Percentiles rank a stretch among this genome's conserved stretches.
These are phyloP conservation scores for Sabuloglossum arenarium DNA, from an alignment of 495 filamentous ascomycete species.

Conservation along the genomic window DNA sequence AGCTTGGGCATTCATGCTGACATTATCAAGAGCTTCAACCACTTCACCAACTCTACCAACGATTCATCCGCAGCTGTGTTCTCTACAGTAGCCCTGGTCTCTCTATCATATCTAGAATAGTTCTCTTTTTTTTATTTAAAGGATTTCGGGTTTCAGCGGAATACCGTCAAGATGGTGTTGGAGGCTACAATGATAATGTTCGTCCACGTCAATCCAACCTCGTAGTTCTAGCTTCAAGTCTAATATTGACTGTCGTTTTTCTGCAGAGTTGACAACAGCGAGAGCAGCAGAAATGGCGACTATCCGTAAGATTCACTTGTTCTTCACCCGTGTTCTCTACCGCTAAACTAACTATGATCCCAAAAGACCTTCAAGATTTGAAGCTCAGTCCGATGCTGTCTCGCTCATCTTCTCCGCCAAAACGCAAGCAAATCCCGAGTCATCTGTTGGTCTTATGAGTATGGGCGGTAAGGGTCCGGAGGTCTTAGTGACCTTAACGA, in stretches of 20 bases:
- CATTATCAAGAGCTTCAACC: not conserved
- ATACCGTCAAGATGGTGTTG: conserved; percentile 37
- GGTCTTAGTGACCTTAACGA: conserved; percentile 85
- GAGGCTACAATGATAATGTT: conserved; percentile 62
- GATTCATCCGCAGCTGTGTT: not conserved
- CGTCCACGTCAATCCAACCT: conserved; percentile 11
- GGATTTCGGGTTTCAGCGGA: not conserved
- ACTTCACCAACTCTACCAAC: not conserved
- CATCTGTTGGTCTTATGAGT: conserved; percentile 91
- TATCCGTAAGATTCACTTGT: conserved; percentile 37
- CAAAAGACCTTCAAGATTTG: conserved; percentile 67
- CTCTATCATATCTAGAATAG: not conserved
- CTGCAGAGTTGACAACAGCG: conserved; percentile 86
- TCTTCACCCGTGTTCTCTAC: not conserved
- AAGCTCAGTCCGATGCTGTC: conserved; percentile 87
- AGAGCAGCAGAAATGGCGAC: conserved; percentile 92
- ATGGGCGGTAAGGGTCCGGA: conserved; percentile 96
- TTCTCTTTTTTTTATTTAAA: not conserved
- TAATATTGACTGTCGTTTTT: not conserved
- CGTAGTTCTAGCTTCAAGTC: not conserved
- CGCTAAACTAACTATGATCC: not conserved
- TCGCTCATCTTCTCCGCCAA: conserved; percentile 88
- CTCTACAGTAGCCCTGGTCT: not conserved
- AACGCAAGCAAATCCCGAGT: conserved; percentile 86
- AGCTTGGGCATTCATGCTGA: not conserved